Conservation (phyloP, 2,329 filamentous ascomycete species). For the Stagonosporopsis tanaceti region DNA sequence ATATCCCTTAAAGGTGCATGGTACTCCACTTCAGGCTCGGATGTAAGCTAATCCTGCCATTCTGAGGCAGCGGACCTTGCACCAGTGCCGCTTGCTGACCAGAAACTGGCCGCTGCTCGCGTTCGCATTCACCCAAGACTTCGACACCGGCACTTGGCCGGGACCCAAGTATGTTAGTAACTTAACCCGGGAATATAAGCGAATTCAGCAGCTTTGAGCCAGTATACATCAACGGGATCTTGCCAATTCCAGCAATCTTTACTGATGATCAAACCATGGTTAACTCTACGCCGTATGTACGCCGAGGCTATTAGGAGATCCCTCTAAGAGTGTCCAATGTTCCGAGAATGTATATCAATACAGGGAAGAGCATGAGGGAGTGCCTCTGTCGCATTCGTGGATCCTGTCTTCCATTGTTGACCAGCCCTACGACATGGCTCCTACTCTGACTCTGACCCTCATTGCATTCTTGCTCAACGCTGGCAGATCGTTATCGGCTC, state of each 20-base stretch:
- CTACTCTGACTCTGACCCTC: background rate
- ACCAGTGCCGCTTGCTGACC: constrained; percentile 1
- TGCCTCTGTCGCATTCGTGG: background rate
- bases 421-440: background rate
- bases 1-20: background rate
- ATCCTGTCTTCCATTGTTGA: background rate
- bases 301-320: background rate
- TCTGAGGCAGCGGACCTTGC: constrained; percentile 1
- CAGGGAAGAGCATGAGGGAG: background rate
- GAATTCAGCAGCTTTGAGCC: background rate
- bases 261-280: background rate
- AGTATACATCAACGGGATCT: background rate
- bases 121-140: constrained; percentile 4
- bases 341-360: background rate
- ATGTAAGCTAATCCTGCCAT: constrained; percentile 1
- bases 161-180: background rate
- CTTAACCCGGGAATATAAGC: background rate
- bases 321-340: background rate
- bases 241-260: background rate
- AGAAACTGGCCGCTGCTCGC: background rate
- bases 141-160: background rate
- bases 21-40: background rate
- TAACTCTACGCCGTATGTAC: background rate
- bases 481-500: constrained; percentile 16
- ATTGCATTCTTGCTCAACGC: constrained; percentile 17